Evolutionary conservation across 163 green algal species (phyloP).

Genomic region (Scenedesmus sp.): DNA sequence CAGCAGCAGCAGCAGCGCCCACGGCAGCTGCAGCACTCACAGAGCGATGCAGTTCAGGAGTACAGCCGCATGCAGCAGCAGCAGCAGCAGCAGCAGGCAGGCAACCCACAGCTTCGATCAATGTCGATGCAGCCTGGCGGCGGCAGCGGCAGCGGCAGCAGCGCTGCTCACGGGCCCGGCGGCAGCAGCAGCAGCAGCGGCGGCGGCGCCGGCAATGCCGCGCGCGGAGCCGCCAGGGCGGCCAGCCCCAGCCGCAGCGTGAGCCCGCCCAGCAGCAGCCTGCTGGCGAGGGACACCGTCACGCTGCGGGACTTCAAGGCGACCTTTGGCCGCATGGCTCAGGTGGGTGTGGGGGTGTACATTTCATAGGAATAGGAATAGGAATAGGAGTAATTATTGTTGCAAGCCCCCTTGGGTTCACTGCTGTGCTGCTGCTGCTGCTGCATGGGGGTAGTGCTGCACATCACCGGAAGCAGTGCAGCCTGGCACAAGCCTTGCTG

Average conservation of each 20-base stretch:
- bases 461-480: too few species aligned
- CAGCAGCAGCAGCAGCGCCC: constrained; percentile 1
- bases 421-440: too few species aligned
- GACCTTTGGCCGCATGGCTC: constrained; percentile 20
- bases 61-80: background rate
- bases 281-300: background rate
- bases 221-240: background rate
- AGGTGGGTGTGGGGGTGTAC: too few species aligned
- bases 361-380: too few species aligned
- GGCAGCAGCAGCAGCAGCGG: constrained; percentile 1
- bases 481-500: too few species aligned
- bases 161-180: too few species aligned
- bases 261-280: background rate
- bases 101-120: background rate
- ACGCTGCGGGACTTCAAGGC: constrained; percentile 23
- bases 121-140: background rate
- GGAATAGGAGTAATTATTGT: too few species aligned
- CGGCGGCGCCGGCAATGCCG: background rate
- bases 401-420: too few species aligned
- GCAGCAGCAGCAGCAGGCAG: background rate
- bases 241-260: background rate
- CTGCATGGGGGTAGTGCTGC: too few species aligned
- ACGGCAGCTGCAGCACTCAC: background rate
- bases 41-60: background rate
- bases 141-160: too few species aligned